Evolutionary conservation across 2,329 filamentous ascomycete species (phyloP).

Genomic region (Ilyonectria mors-panacis): DNA sequence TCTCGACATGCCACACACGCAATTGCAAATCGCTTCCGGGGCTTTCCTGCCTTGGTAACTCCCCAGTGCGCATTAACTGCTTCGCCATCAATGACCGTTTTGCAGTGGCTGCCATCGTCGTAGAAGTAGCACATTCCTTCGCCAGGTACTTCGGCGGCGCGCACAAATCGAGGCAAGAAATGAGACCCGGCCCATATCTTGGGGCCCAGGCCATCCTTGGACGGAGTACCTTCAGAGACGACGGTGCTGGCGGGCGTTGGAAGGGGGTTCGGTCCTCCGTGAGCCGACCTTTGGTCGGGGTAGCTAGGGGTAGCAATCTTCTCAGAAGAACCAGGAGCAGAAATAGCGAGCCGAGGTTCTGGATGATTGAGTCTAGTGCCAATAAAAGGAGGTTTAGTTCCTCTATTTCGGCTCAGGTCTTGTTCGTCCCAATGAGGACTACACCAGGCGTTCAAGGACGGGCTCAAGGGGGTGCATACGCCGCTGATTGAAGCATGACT

Average conservation of each 20-base stretch:
- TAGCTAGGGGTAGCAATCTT: too few relatives aligned
- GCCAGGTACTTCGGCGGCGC: constrained; percentile 77
- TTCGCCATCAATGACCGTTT: constrained; percentile 87
- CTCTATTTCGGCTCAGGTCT: too few relatives aligned
- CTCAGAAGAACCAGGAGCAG: too few relatives aligned
- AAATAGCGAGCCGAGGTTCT: too few relatives aligned
- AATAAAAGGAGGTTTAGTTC: too few relatives aligned
- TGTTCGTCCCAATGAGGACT: too few relatives aligned
- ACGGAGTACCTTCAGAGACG: constrained; percentile 60
- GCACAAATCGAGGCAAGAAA: constrained; percentile 76
- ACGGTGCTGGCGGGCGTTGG: constrained; percentile 49
- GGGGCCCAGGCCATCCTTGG: constrained; percentile 74
- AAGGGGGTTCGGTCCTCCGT: constrained; percentile 46
- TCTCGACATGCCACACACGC: constrained; percentile 94
- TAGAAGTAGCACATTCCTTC: constrained; percentile 90
- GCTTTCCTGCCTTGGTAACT: constrained; percentile 93
- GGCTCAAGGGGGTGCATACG: too few relatives aligned
- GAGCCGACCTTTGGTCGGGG: constrained; percentile 45
- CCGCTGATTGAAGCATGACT: too few relatives aligned
- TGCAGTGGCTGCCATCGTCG: constrained; percentile 87
- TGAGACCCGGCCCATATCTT: constrained; percentile 80
- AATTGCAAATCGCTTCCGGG: constrained; percentile 89
- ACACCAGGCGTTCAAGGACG: too few relatives aligned
- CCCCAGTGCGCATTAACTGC: constrained; percentile 93
- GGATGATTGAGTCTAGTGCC: too few relatives aligned